phyloP scores from a whole-genome alignment of 495 filamentous ascomycete genomes.

The Lasiosphaeria miniovina region DNA sequence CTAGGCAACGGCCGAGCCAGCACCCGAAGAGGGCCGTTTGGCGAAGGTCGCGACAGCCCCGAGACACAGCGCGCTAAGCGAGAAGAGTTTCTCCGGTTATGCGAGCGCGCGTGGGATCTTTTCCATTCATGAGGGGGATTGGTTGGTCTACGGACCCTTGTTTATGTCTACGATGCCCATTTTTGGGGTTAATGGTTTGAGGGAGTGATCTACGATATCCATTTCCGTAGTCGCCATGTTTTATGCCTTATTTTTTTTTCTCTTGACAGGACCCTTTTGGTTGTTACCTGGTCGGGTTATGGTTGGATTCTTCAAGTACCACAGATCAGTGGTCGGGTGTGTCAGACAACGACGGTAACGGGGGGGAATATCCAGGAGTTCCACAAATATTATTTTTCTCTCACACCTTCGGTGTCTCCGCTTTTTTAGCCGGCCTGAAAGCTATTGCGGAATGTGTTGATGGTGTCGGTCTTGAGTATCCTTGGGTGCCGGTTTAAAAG shows the following conservation, averaged over 20 bases:
- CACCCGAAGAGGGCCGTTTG: slow-evolving; percentile 64
- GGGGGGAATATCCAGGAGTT: no score
- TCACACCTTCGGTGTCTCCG: no score
- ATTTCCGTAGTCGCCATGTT: background rate
- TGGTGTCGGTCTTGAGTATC: no score
- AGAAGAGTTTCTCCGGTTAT: slow-evolving; percentile 87
- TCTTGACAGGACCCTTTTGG: no score
- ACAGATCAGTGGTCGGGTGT: no score
- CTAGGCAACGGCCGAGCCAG: slow-evolving; percentile 58
- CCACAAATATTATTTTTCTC: no score
- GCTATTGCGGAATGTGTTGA: no score
- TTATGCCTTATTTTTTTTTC: background rate
- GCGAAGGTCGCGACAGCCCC: slow-evolving; percentile 74
- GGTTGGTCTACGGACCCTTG: background rate
- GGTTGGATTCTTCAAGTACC: no score
- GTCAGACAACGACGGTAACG: no score
- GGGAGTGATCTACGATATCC: background rate
- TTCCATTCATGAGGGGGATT: slow-evolving; percentile 74
- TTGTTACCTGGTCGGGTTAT: background rate
- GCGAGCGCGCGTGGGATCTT: slow-evolving; percentile 89
- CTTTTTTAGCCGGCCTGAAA: no score
- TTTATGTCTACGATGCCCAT: slow-evolving; percentile 1
- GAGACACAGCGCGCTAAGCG: slow-evolving; percentile 85
- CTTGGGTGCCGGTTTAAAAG: no score
- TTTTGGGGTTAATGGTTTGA: slow-evolving; percentile 1